Evolutionary conservation across 225 moss, liverwort and hornwort genomes (phyloP).

Genomic region (Anthoceros angustus): DNA sequence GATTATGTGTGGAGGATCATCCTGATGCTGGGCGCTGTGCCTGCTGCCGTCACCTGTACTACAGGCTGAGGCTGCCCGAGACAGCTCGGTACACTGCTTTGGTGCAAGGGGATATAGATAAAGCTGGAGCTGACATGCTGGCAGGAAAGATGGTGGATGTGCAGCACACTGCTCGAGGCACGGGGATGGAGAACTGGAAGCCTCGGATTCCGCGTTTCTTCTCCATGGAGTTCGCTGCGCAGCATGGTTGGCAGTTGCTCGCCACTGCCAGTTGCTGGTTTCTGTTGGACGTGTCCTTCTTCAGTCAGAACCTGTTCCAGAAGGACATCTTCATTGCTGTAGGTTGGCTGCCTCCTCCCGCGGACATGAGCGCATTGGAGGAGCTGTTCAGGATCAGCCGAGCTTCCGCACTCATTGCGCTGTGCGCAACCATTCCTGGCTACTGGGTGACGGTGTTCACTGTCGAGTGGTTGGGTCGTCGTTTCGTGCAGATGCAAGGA

Average conservation of each 20-base stretch:
- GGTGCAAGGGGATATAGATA: conserved; percentile 30
- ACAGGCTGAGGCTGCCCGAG: conserved; percentile 38
- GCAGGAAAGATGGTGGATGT: conserved; percentile 14
- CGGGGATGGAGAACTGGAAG: background rate
- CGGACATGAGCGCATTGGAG: conserved; percentile 23
- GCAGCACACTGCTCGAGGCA: conserved; percentile 1
- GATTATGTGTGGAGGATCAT: conserved; percentile 41
- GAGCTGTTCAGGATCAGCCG: conserved; percentile 8
- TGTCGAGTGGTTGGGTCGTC: conserved; percentile 26
- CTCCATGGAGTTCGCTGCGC: conserved; percentile 15
- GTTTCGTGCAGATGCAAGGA: conserved; percentile 30
- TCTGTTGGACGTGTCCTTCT: conserved; percentile 22
- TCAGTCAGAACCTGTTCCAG: conserved; percentile 32
- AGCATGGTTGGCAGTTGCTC: conserved; percentile 17
- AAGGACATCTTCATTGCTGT: conserved; percentile 26
- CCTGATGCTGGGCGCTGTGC: conserved; percentile 27
- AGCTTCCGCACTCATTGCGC: conserved; percentile 30
- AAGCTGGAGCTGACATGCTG: conserved; percentile 31
- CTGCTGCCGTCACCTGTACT: conserved; percentile 33
- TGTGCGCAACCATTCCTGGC: conserved; percentile 34
- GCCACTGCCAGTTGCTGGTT: conserved; percentile 28
- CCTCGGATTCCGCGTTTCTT: conserved; percentile 6
- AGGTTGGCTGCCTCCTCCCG: conserved; percentile 17
- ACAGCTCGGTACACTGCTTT: conserved; percentile 31
- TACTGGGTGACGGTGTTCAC: conserved; percentile 29